Percentiles rank a stretch among this genome's conserved stretches.
These are phyloP conservation scores for Cercophora sp. DNA, from an alignment of 495 filamentous ascomycete species.

Conservation along the genomic window DNA sequence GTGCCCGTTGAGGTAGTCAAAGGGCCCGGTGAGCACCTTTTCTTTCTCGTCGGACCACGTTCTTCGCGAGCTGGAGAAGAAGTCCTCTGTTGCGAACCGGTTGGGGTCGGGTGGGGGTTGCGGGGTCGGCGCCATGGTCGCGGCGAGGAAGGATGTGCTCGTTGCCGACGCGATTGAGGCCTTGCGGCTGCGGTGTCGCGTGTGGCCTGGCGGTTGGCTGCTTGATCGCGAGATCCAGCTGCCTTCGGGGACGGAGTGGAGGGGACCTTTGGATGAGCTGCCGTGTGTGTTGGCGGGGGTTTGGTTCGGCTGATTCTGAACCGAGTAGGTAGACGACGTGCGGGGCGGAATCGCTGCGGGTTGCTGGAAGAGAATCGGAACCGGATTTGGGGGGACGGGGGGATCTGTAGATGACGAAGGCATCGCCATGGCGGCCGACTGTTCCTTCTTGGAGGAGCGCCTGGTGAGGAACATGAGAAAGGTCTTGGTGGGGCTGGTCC, in stretches of 20 bases:
- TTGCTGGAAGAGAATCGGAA: constrained; percentile 43
- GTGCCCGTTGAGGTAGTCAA: constrained; percentile 77
- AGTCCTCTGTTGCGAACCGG: constrained; percentile 45
- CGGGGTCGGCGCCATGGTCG: constrained; percentile 30
- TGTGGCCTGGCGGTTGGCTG: constrained; percentile 15
- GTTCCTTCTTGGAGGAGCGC: constrained; percentile 22
- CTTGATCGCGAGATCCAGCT: constrained; percentile 46
- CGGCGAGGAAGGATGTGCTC: constrained; percentile 25
- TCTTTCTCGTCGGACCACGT: constrained; percentile 71
- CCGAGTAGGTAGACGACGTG: constrained; percentile 56
- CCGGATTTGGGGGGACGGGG: neutral
- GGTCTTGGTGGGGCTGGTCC: too few species aligned
- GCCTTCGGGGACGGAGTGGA: constrained; percentile 52
- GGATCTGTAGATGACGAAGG: constrained; percentile 11
- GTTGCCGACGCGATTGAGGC: constrained; percentile 23
- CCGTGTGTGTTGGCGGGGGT: constrained; percentile 15
- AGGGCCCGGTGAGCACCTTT: constrained; percentile 76
- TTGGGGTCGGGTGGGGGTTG: constrained; percentile 37
- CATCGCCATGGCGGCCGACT: constrained; percentile 25
- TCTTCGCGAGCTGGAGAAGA: constrained; percentile 33
- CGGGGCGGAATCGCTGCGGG: constrained; percentile 70
- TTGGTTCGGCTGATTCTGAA: neutral
- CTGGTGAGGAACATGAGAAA: constrained; percentile 24
- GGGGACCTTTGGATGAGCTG: constrained; percentile 42
- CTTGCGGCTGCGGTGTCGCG: constrained; percentile 34